phyloP scores from a whole-genome alignment of 2,329 filamentous ascomycete species.

The Epichloe uncinata region DNA sequence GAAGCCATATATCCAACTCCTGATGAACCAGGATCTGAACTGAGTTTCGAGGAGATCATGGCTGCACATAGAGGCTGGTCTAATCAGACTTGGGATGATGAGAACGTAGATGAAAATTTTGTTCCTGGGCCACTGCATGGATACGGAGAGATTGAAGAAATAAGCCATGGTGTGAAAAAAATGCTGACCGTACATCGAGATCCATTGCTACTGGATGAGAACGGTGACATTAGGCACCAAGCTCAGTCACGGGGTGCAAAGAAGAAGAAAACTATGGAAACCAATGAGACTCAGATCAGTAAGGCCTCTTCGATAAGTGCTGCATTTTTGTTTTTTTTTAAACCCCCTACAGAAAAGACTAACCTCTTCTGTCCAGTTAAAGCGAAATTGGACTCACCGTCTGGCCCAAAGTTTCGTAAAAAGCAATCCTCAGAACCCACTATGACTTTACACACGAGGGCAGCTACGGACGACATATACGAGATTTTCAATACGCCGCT shows the following conservation, averaged over 20 bases:
- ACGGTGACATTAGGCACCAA: constrained; percentile 36
- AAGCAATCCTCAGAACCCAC: constrained; percentile 72
- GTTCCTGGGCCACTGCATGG: constrained; percentile 15
- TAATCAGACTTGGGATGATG: constrained; percentile 41
- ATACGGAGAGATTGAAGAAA: constrained; percentile 19
- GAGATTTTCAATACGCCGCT: constrained; percentile 84
- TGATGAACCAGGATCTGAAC: constrained; percentile 57
- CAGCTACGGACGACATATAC: constrained; percentile 94
- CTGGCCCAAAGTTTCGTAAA: constrained; percentile 73
- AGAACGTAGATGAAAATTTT: constrained; percentile 22
- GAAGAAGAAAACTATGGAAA: constrained; percentile 70
- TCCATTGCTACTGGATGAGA: constrained; percentile 40
- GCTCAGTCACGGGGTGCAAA: constrained; percentile 36
- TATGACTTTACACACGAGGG: constrained; percentile 92
- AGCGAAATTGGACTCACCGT: constrained; percentile 83
- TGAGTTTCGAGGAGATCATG: constrained; percentile 85
- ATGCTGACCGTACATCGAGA: constrained; percentile 33
- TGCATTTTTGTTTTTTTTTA: neutral
- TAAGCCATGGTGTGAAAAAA: constrained; percentile 17
- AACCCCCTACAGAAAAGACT: constrained; percentile 8
- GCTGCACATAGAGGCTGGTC: constrained; percentile 63
- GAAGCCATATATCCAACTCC: constrained; percentile 73
- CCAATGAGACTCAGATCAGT: constrained; percentile 91
- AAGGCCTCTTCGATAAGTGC: constrained; percentile 19
- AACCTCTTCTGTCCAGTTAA: constrained; percentile 54